phyloP scores from a whole-genome alignment of 768 basidiomycete genomes.

The Tricholoma hemisulphureum region DNA sequence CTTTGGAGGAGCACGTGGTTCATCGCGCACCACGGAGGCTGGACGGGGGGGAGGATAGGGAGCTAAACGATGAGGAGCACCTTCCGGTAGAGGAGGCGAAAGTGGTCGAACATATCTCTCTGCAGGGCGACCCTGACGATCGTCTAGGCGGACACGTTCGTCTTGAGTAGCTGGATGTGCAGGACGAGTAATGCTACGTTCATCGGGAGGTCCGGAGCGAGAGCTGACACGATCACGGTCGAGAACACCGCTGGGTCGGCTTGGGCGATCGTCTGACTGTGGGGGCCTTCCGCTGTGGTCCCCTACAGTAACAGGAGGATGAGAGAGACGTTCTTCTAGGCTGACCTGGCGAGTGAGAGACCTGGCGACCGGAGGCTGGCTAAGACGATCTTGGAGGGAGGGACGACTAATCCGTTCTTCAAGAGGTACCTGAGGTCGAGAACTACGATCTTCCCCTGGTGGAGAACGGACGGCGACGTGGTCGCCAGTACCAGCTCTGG shows the following conservation, averaged over 20 bases:
- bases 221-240: conserved; percentile 18
- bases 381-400: conserved; percentile 37
- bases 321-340: conserved; percentile 43
- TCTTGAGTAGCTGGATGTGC: conserved; percentile 15
- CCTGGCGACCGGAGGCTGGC: conserved; percentile 25
- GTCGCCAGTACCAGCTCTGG: conserved; percentile 10
- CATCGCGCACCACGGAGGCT: conserved; percentile 33
- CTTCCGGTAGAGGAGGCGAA: conserved; percentile 8
- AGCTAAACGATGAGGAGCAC: conserved; percentile 13
- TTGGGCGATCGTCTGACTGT: conserved; percentile 8
- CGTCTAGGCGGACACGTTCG: conserved; percentile 21
- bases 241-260: conserved; percentile 14
- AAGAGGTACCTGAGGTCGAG: conserved; percentile 23
- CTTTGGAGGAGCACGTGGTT: conserved; percentile 26
- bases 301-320: conserved; percentile 23
- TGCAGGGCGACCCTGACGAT: conserved; percentile 18
- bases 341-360: conserved; percentile 27
- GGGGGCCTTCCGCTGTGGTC: conserved; percentile 18
- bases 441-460: conserved; percentile 15
- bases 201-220: conserved; percentile 15
- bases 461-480: conserved; percentile 7
- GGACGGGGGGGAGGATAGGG: conserved; percentile 16
- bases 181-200: conserved; percentile 9
- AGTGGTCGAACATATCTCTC: conserved; percentile 16
- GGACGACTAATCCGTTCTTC: conserved; percentile 40